Evolutionary conservation across 1,139 yeast genomes (phyloP).

Genomic region (Saccharomyces hybrid): DNA sequence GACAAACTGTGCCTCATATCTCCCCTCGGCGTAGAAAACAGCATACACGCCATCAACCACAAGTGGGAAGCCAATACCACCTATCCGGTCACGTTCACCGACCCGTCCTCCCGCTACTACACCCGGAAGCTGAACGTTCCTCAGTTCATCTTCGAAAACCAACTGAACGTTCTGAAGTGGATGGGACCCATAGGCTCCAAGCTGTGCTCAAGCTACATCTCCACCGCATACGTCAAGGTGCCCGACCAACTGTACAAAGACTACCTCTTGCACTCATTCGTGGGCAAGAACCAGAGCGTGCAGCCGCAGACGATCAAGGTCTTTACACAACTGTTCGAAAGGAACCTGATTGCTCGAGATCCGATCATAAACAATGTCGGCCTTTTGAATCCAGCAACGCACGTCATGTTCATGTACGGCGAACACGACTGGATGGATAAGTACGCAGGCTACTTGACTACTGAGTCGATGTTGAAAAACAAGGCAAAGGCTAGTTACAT

Average conservation of each 20-base stretch:
- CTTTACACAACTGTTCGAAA: slow-evolving; percentile 44
- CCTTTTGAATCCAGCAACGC: slow-evolving; percentile 37
- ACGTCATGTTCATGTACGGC: slow-evolving; percentile 59
- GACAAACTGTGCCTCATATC: slow-evolving; percentile 64
- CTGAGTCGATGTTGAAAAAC: slow-evolving; percentile 7
- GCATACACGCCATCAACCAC: slow-evolving; percentile 53
- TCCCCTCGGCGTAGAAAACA: slow-evolving; percentile 85
- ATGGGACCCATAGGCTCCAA: slow-evolving; percentile 56
- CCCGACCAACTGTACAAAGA: slow-evolving; percentile 20
- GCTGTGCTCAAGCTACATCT: slow-evolving; percentile 44
- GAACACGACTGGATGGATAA: slow-evolving; percentile 82
- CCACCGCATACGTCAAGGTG: slow-evolving; percentile 53
- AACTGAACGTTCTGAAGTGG: slow-evolving; percentile 42
- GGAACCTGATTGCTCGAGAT: slow-evolving; percentile 51
- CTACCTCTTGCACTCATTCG: slow-evolving; percentile 21
- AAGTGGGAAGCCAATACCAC: slow-evolving; percentile 17
- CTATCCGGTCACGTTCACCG: slow-evolving; percentile 14
- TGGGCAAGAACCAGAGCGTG: slow-evolving; percentile 19
- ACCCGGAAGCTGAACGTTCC: slow-evolving; percentile 27
- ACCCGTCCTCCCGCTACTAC: slow-evolving; percentile 23
- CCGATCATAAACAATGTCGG: slow-evolving; percentile 63
- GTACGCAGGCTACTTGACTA: slow-evolving; percentile 49
- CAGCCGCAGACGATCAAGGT: slow-evolving; percentile 35
- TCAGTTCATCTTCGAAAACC: slow-evolving; percentile 24
- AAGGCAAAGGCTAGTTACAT: slow-evolving; percentile 36